These are phyloP conservation scores for Ceratorhiza oryzae-sativae DNA, from an alignment of 1,284 basidiomycete species.

Conservation along the genomic window DNA sequence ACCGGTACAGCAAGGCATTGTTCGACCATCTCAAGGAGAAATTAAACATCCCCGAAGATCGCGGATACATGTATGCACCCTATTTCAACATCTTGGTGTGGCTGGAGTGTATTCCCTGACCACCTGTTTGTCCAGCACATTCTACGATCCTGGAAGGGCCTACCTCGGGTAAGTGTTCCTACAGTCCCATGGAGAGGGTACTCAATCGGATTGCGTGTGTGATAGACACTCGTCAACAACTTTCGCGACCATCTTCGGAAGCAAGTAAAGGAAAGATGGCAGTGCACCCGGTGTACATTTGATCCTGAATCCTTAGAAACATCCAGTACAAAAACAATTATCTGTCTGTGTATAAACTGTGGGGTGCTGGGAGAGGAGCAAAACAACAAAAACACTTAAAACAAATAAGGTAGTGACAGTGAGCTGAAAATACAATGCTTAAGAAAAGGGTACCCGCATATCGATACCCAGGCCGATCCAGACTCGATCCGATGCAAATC, in stretches of 20 bases:
- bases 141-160: conserved; percentile 64
- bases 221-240: conserved; percentile 50
- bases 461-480: conserved; percentile 33
- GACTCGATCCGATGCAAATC: conserved; percentile 12
- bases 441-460: conserved; percentile 27
- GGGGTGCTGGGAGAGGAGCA: conserved; percentile 1
- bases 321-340: conserved; percentile 30
- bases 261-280: conserved; percentile 43
- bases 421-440: conserved; percentile 25
- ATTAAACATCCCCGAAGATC: conserved; percentile 57
- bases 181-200: conserved; percentile 7
- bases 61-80: conserved; percentile 63
- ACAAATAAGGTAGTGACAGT: conserved; percentile 39
- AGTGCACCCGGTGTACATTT: conserved; percentile 23
- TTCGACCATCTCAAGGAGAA: conserved; percentile 63
- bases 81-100: neutral
- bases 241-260: conserved; percentile 57
- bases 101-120: neutral
- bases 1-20: conserved; percentile 62
- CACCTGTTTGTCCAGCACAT: conserved; percentile 53
- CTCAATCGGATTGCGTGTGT: conserved; percentile 7
- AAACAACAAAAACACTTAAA: neutral
- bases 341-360: conserved; percentile 13
- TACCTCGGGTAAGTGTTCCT: conserved; percentile 60
- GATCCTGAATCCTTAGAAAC: conserved; percentile 17